These are phyloP conservation scores for Podosphaera leucotricha DNA, from an alignment of 2,329 filamentous ascomycete genomes.

Conservation along the genomic window DNA sequence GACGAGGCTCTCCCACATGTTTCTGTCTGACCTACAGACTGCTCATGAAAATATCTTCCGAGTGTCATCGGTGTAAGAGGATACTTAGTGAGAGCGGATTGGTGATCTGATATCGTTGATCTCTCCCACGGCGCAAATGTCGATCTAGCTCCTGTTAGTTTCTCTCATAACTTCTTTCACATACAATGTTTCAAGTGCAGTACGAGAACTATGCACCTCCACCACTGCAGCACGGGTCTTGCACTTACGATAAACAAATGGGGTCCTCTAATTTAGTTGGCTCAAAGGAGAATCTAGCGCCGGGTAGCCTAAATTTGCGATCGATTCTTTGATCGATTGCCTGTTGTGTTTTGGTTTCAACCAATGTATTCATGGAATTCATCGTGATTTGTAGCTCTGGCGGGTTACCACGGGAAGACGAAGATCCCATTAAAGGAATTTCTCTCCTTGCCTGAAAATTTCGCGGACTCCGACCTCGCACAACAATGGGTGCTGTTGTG, in stretches of 20 bases:
- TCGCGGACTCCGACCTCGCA: constrained; percentile 72
- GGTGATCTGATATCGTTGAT: not conserved
- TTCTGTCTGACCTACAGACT: not conserved
- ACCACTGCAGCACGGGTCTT: constrained; percentile 4
- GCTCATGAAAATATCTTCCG: not conserved
- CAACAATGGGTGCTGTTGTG: constrained; percentile 75
- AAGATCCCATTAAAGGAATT: constrained; percentile 38
- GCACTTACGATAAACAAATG: constrained; percentile 12
- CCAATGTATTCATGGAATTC: constrained; percentile 6
- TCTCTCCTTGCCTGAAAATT: constrained; percentile 93
- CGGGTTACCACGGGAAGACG: constrained; percentile 15
- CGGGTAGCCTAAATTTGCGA: constrained; percentile 10
- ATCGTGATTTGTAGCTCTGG: constrained; percentile 14
- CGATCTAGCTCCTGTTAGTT: constrained; percentile 7
- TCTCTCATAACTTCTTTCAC: not conserved
- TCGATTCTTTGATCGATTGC: constrained; percentile 7
- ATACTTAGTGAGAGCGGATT: not conserved
- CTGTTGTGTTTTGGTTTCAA: constrained; percentile 8
- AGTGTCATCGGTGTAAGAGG: not conserved
- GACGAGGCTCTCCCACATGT: not conserved
- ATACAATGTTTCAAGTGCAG: not conserved
- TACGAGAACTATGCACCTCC: not conserved
- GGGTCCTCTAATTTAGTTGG: constrained; percentile 10
- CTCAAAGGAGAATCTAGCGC: constrained; percentile 16
- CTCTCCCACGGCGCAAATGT: constrained; percentile 7